phyloP scores from a whole-genome alignment of 1,284 basidiomycete species.

The Sporisorium scitamineum region DNA sequence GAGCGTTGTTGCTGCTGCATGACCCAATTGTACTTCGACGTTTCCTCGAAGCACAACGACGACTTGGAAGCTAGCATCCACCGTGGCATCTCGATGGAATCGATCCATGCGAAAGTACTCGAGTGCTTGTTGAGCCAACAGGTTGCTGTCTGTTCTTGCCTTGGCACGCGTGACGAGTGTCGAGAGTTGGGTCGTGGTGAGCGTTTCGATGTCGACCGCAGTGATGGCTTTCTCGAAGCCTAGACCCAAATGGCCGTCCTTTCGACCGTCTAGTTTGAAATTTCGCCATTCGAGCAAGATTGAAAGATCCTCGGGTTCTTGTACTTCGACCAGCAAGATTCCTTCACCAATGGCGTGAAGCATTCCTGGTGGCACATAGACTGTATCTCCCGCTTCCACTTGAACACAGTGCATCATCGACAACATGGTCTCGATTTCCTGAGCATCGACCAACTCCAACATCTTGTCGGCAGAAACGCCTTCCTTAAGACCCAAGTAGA shows the following conservation, averaged over 20 bases:
- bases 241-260: slow-evolving; percentile 32
- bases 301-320: slow-evolving; percentile 37
- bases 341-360: slow-evolving; percentile 39
- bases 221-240: slow-evolving; percentile 41
- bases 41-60: slow-evolving; percentile 34
- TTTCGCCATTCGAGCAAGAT: slow-evolving; percentile 41
- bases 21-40: slow-evolving; percentile 4
- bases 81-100: slow-evolving; percentile 9
- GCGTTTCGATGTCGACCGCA: slow-evolving; percentile 13
- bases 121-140: slow-evolving; percentile 17
- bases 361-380: slow-evolving; percentile 42
- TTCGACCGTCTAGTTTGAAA: slow-evolving; percentile 25
- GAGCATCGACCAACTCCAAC: slow-evolving; percentile 30
- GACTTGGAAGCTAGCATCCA: slow-evolving; percentile 29
- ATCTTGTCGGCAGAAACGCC: slow-evolving; percentile 9
- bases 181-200: slow-evolving; percentile 7
- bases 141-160: slow-evolving; percentile 7
- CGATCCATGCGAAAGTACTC: slow-evolving; percentile 38
- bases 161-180: slow-evolving; percentile 15
- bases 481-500: slow-evolving; percentile 26
- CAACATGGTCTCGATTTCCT: slow-evolving; percentile 33
- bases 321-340: slow-evolving; percentile 35
- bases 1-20: not conserved
- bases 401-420: slow-evolving; percentile 29
- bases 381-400: slow-evolving; percentile 28